A percentile compares a stretch with the other conserved stretches of the same genome.
phyloP scores from a whole-genome alignment of 176 grass and related monocot genomes.

The Sorghum bicolor region Sorghum_bicolor_NCBIv3 NC_012876.2:1664001-1664500 shows the following conservation, averaged over 20 bases:
- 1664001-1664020: constrained; percentile 99
- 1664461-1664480: constrained; percentile 46
- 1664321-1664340: no score
- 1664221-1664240: constrained; percentile 53
- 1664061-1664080: constrained; percentile 87
- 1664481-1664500: constrained; percentile 35
- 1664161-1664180: constrained; percentile 96
- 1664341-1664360: not conserved
- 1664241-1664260: not conserved
- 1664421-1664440: constrained; percentile 41
- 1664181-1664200: constrained; percentile 90
- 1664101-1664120: constrained; percentile 95
- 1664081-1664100: constrained; percentile 95
- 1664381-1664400: constrained; percentile 19
- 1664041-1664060: constrained; percentile 98
- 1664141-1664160: constrained; percentile 98
- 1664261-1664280: constrained; percentile 1
- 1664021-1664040: constrained; percentile 99
- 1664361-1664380: not conserved
- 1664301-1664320: not conserved
- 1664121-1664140: constrained; percentile 77
- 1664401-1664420: constrained; percentile 37
- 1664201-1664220: constrained; percentile 96
- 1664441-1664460: constrained; percentile 48
- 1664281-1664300: constrained; percentile 1